Evolutionary conservation across 2,329 filamentous ascomycete species (phyloP).

Genomic region (Hypoxylon sp.): DNA sequence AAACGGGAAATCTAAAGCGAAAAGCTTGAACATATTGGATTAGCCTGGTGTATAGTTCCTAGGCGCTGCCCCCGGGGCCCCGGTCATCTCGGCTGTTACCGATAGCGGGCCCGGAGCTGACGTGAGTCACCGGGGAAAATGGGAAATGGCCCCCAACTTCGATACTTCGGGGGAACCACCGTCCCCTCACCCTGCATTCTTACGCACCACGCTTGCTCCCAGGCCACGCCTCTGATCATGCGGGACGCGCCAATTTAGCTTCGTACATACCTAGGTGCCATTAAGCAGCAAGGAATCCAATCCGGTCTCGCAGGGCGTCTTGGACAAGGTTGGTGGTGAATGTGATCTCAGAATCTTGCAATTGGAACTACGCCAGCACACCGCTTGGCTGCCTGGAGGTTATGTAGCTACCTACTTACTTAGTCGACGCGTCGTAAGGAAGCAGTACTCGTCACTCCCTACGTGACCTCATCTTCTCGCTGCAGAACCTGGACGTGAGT

Average conservation of each 20-base stretch:
- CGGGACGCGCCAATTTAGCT: constrained; percentile 22
- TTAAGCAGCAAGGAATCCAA: not conserved
- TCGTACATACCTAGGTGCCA: not conserved
- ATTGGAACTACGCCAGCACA: not conserved
- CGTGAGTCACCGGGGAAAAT: constrained; percentile 33
- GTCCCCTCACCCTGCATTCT: not conserved
- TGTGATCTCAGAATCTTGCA: not conserved
- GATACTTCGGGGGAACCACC: not conserved
- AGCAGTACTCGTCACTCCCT: not conserved
- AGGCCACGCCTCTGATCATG: not conserved
- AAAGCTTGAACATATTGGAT: constrained; percentile 18
- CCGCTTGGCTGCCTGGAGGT: not conserved
- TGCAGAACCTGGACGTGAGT: not conserved
- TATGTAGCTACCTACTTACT: too few relatives aligned
- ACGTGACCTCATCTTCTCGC: not conserved
- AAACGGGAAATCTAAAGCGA: constrained; percentile 26
- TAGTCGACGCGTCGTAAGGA: constrained; percentile 10
- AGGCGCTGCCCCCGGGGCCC: constrained; percentile 7
- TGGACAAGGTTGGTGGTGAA: not conserved
- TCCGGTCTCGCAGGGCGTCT: constrained; percentile 27
- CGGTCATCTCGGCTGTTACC: constrained; percentile 15
- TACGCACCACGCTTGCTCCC: not conserved
- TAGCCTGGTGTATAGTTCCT: constrained; percentile 5
- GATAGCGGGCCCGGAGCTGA: constrained; percentile 19
- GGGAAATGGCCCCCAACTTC: constrained; percentile 7